Base-by-base conservation (phyloP, 805 yeast genomes). In the Pichia gijzeniarum region DNA sequence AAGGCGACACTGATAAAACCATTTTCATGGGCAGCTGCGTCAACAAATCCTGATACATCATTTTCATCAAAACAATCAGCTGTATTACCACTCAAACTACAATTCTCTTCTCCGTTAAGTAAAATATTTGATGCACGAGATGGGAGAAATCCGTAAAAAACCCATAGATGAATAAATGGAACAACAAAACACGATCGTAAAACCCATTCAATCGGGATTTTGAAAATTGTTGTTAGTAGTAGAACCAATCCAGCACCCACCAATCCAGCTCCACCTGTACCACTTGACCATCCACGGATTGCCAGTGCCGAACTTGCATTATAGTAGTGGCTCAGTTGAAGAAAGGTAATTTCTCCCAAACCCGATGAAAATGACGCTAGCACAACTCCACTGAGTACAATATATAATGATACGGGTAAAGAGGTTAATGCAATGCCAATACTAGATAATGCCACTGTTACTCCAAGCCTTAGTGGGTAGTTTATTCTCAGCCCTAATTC, bases 181-280 rank as follows among this genome's bases (percentile, higher is more conserved):
- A 58, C 56, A 2, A 59, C 39, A 13, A 80, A 70, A 59, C 85
- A 89, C 20, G 77, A 19, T 13, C 83, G 58, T 34, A 91, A 68
- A 0, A 86, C 69, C 1, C 69, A 47, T 48, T 69, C 69, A 0
- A 85, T 80, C 6, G 76, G 63, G 1, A 87, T 47, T 1, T 77
- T 71, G 19, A 85, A 40, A 57, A 88, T 66, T 1, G 91, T 82
- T 0, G 97, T 91, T 54, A 86, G 49, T 1, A 83, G 53, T 73
- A 91, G 56, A 57, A 77, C 90, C 13, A 75, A 58, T 43, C 84
- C 85, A 45, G 90, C 79, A 0, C 98, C 99, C 17, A 77, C 73
- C 5, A 91, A 62, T 0, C 99, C 99, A 1, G 99, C 98, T 17
- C 88, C 95, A 3, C 99, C 98, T 0, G 98, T 91, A 1, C 99